A percentile compares a stretch with the other conserved stretches of the same genome.
Evolutionary conservation across 768 basidiomycete species (phyloP).

Genomic region (Panaeolus papilionaceus): DNA sequence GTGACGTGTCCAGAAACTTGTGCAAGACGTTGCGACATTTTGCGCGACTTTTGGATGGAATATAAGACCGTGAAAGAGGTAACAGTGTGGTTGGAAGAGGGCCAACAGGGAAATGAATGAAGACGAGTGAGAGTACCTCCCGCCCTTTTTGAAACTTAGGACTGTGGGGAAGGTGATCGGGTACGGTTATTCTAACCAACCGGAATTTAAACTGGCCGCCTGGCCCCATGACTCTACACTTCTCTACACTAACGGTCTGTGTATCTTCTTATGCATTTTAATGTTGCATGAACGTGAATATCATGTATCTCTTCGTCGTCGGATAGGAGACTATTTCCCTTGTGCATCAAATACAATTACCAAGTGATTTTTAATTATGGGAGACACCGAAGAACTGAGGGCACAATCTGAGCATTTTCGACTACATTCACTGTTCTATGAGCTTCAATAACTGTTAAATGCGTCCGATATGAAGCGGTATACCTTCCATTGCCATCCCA

Average conservation of each 20-base stretch:
- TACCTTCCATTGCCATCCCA: too few relatives aligned
- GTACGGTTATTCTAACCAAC: neutral
- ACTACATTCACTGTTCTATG: too few relatives aligned
- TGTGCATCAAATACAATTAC: too few relatives aligned
- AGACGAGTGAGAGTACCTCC: neutral
- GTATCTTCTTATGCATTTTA: neutral
- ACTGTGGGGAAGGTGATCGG: conserved; percentile 3
- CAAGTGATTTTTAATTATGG: too few relatives aligned
- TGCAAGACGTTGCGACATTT: conserved; percentile 63
- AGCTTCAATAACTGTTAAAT: too few relatives aligned
- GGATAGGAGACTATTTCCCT: too few relatives aligned
- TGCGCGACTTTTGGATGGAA: neutral
- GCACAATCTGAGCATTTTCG: too few relatives aligned
- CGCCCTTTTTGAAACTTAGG: neutral
- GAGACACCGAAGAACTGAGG: too few relatives aligned
- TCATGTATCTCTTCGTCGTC: neutral
- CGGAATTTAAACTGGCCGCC: neutral
- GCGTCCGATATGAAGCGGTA: too few relatives aligned
- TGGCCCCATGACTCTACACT: neutral
- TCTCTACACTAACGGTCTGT: neutral
- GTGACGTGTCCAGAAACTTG: conserved; percentile 77
- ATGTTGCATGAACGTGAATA: neutral
- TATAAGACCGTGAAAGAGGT: neutral
- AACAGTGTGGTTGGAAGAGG: neutral
- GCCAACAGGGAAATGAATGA: neutral